Evolutionary conservation across 768 basidiomycete genomes (phyloP), one percentile per base, ranked within the genome.

Genomic region (Mycena metata): DNA sequence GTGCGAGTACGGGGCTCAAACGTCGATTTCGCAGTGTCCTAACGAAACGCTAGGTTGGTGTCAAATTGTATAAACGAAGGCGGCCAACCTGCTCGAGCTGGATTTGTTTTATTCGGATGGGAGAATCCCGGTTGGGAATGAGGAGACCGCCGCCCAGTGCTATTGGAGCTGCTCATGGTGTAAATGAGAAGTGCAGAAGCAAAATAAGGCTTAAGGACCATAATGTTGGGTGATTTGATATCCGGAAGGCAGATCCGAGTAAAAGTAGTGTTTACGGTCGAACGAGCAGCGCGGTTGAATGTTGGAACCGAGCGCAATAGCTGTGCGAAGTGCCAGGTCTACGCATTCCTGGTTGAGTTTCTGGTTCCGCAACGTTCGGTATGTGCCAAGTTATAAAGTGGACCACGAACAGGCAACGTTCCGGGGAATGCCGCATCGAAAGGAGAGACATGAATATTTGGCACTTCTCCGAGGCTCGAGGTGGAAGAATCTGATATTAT

Each of bases 221-320:
- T 99, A 98, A 69, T 95, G 93, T 76, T 99, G 96, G 0, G 96
- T 99, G 69, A 99, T 97, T 80, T 99, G 98, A 79, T 96, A 99
- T 0, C 97, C 97, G 5, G 92, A 85, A 0, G 98, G 96, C 41
- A 98, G 85, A 78, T 99, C 98, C 6, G 94, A 87, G 76, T 99
- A 99, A 79, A 98, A 98, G 77, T 99, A 99, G 77, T 99, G 98
- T 77, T 99, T 99, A 71, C 98, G 85, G 79, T 99, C 98, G 73
- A 99, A 99, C 0, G 93, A 86, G 0, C 95, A 97, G 21, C 85
- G 83, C 0, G 72, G 70, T 70, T 93, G 93, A 57, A 97, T 83
- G 6, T 85, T 70, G 15, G 89, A 83, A 39, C 86, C 79, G 24
- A 99, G 84, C 6, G 96, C 96, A 2, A 96, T 74, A 0, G 96